Conservation (phyloP, 2,329 filamentous ascomycete genomes). For the Pyrenochaeta sp. region DNA sequence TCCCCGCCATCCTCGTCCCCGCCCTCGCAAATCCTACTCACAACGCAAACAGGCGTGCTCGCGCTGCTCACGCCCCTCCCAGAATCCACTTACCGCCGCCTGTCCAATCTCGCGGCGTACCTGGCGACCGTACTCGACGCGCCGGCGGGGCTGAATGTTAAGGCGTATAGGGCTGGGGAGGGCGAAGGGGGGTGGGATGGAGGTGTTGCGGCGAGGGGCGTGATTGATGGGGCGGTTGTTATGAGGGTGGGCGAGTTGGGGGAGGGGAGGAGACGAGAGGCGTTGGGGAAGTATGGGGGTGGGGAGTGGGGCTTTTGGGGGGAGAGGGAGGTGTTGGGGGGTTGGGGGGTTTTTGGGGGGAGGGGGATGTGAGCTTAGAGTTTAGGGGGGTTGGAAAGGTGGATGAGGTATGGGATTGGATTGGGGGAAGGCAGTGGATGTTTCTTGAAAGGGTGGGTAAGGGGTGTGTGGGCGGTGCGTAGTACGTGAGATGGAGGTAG, state of each 20-base stretch:
- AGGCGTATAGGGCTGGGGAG: conserved; percentile 72
- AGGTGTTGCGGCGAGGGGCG: conserved; percentile 63
- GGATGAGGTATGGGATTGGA: not conserved
- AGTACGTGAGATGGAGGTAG: no score
- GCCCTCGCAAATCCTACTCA: conserved; percentile 39
- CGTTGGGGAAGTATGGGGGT: conserved; percentile 75
- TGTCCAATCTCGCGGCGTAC: conserved; percentile 82
- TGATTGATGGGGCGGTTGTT: conserved; percentile 81
- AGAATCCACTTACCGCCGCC: conserved; percentile 82
- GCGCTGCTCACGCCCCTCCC: conserved; percentile 78
- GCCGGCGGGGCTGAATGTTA: conserved; percentile 81
- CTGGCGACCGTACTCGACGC: conserved; percentile 78
- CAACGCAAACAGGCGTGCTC: conserved; percentile 71
- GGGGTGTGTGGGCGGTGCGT: no score
- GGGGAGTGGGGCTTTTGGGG: conserved; percentile 71
- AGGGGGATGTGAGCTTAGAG: conserved; percentile 10
- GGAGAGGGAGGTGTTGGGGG: conserved; percentile 72
- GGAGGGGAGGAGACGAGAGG: conserved; percentile 73
- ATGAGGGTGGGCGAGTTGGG: conserved; percentile 78
- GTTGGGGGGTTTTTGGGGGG: conserved; percentile 63
- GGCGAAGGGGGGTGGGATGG: conserved; percentile 40
- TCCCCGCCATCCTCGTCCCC: not conserved
- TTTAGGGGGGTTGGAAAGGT: not conserved
- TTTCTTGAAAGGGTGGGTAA: no score
- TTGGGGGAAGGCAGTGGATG: no score